Evolutionary conservation across 169 alveolate species (phyloP).

Genomic region (Plasmodium blacklocki): DNA sequence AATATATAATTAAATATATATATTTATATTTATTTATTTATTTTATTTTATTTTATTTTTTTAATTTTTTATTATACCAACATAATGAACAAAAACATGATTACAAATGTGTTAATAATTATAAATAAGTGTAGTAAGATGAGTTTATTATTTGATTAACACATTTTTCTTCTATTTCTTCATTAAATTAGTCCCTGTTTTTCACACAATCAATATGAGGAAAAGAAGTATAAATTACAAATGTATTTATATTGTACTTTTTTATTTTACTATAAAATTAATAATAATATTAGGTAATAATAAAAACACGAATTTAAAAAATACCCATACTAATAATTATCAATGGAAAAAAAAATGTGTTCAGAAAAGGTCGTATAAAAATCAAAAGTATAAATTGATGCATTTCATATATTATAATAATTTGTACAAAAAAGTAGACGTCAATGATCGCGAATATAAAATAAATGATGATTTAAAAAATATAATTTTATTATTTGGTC

Average conservation of each 20-base stretch:
- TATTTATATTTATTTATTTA: no score
- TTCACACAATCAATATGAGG: conserved; percentile 23
- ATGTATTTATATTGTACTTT: conserved; percentile 28
- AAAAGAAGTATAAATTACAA: conserved; percentile 18
- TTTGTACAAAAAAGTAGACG: conserved; percentile 31
- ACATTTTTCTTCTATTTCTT: no score
- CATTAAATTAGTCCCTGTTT: no score
- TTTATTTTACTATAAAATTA: conserved; percentile 32
- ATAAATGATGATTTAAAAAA: conserved; percentile 59
- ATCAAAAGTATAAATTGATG: conserved; percentile 1
- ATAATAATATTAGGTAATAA: conserved; percentile 33
- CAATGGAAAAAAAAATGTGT: conserved; percentile 5
- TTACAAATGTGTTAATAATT: no score
- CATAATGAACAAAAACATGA: no score
- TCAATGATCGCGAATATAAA: conserved; percentile 23
- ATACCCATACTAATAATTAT: conserved; percentile 1
- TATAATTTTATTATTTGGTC: conserved; percentile 56
- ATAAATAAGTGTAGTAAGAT: no score
- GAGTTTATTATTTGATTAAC: no score
- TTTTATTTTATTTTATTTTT: no score
- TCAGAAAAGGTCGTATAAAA: background rate
- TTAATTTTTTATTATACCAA: no score
- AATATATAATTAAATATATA: no score
- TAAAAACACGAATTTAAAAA: background rate
- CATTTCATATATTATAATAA: conserved; percentile 37